A percentile compares a stretch with the other conserved stretches of the same genome.
phyloP scores from a whole-genome alignment of 176 grass and related monocot species.

The Triticum urartu region DNA sequence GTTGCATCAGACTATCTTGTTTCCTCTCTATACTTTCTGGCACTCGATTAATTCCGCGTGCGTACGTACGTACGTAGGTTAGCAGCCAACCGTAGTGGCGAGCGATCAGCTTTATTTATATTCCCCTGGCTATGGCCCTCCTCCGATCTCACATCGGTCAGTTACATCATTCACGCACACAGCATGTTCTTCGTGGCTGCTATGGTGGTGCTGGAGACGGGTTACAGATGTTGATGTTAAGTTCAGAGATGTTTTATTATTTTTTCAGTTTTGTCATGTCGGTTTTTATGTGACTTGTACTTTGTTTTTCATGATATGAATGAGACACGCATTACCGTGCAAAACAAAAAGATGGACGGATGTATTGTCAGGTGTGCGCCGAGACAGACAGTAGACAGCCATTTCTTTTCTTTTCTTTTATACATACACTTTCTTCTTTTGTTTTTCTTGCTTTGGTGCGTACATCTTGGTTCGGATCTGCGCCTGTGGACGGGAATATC shows the following conservation, averaged over 20 bases:
- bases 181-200: no score
- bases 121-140: background rate
- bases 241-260: no score
- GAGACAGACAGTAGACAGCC: background rate
- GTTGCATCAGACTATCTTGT: background rate
- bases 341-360: no score
- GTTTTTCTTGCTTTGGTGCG: background rate
- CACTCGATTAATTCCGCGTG: background rate
- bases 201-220: no score
- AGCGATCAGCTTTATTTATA: background rate
- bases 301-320: no score
- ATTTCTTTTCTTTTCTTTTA: background rate
- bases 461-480: background rate
- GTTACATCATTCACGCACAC: background rate
- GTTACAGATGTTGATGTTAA: no score
- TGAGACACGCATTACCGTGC: no score
- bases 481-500: background rate
- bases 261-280: no score
- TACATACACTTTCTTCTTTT: background rate
- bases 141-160: conserved; percentile 4
- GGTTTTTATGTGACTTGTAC: no score
- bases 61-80: background rate
- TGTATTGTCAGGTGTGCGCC: conserved; percentile 1
- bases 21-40: background rate
- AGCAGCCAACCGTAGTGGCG: background rate